Evolutionary conservation across 2,329 filamentous ascomycete species (phyloP), one percentile per base, ranked within the genome.

Genomic region (Chalaropsis ovoidea): DNA sequence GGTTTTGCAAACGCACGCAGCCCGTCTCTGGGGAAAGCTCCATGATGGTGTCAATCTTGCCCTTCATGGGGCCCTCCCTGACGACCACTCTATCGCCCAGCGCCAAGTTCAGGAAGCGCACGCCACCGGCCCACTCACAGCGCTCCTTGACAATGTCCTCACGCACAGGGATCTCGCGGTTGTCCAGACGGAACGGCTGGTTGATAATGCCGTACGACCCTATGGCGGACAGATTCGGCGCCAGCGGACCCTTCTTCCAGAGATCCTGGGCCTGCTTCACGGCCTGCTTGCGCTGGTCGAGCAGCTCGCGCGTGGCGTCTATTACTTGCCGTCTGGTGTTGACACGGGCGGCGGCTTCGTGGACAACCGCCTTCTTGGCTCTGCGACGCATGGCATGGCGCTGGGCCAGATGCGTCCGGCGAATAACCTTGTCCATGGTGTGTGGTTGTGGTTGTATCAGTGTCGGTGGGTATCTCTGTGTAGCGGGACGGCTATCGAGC

Each of bases 31-130:
- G 68, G 69, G 84, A 76, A 58, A 95, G 77, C 1, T 77, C 74
- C 67, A 74, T 75, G 56, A 97, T 83, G n/a, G 78, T 77, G 62
- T 89, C 89, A 75, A 99, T 94, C 77, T 87, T 89, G 71, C 91
- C 91, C 77, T 86, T 88, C 72, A 94, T 88, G 43, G 81, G 82
- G 8, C 93, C 92, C 68, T 87, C 84, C 64, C 90, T 77, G 67
- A 97, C 77, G 64, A 93, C 89, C 41, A 96, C 91, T 67, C 94
- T 83, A 75, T 97, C 94, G 6, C 86, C 85, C 3, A 76, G 72
- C 27, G 80, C 82, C 67, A 92, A 77, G 69, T 85, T 87, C 68
- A 89, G 78, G 74, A 81, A 80, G 70, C 78, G 77, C 41, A 75
- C 69, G 43, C 79, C 80, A 56, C 82, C 81, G n/a, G 80, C 80